Evolutionary conservation across 1,284 basidiomycete genomes (phyloP).

Genomic region (Heterobasidion annosum): DNA sequence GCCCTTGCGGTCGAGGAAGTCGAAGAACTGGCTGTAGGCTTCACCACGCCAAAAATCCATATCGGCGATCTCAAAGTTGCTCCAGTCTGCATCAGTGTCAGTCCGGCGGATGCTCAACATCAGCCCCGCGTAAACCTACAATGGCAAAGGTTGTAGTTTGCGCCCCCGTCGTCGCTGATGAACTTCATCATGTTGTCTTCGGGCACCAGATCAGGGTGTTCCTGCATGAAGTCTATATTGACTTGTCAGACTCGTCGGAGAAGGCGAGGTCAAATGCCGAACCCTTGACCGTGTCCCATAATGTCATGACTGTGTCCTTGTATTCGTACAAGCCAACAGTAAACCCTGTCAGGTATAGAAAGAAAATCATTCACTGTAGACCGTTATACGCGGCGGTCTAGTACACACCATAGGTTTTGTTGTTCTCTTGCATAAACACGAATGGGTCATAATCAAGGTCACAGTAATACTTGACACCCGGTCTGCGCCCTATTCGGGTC

Average conservation of each 20-base stretch:
- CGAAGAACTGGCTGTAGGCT: constrained; percentile 62
- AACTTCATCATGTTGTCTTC: constrained; percentile 57
- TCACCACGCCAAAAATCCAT: constrained; percentile 59
- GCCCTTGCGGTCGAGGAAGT: constrained; percentile 55
- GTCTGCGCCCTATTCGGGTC: constrained; percentile 3
- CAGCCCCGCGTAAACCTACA: constrained; percentile 30
- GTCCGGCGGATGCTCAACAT: background rate
- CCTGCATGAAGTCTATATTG: constrained; percentile 45
- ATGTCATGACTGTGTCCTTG: constrained; percentile 54
- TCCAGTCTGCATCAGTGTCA: constrained; percentile 38
- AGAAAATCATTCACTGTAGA: background rate
- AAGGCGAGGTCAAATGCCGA: constrained; percentile 3
- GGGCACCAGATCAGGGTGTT: constrained; percentile 48
- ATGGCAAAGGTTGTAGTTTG: constrained; percentile 63
- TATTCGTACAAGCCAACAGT: constrained; percentile 63
- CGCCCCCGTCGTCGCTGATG: constrained; percentile 52
- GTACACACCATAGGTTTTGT: constrained; percentile 36
- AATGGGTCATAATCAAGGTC: constrained; percentile 53
- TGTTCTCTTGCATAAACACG: constrained; percentile 47
- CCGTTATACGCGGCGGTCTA: no score
- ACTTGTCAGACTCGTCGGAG: background rate
- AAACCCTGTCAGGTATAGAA: constrained; percentile 29
- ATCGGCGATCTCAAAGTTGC: constrained; percentile 66
- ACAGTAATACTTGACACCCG: constrained; percentile 41
- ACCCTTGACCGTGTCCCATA: constrained; percentile 56